Evolutionary conservation across 2,329 filamentous ascomycete genomes (phyloP).

Genomic region (Dothideomycetes sp.): DNA sequence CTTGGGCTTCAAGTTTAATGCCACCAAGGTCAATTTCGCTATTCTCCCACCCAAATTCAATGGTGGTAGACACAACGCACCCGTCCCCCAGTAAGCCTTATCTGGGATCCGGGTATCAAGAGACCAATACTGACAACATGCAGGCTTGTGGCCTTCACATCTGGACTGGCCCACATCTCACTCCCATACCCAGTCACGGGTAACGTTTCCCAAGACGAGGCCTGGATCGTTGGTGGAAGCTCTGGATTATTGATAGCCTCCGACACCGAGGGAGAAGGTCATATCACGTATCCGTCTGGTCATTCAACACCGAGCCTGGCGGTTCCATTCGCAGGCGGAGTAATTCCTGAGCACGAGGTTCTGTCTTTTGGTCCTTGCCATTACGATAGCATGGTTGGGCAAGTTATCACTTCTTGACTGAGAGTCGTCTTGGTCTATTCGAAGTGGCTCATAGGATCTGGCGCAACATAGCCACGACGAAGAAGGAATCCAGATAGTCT

Average conservation of each 20-base stretch:
- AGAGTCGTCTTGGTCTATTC: conserved; percentile 18
- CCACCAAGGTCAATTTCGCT: conserved; percentile 23
- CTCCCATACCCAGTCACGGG: conserved; percentile 20
- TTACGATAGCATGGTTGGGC: conserved; percentile 8
- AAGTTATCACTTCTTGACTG: background rate
- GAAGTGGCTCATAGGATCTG: conserved; percentile 30
- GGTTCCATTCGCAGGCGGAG: conserved; percentile 23
- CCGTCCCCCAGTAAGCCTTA: conserved; percentile 22
- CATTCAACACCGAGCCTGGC: conserved; percentile 23
- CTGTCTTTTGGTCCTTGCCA: conserved; percentile 12
- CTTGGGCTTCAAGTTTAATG: conserved; percentile 20
- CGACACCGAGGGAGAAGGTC: conserved; percentile 26
- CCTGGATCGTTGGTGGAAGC: conserved; percentile 27
- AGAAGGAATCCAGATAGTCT: conserved; percentile 33
- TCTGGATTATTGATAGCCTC: conserved; percentile 26
- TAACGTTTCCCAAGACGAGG: conserved; percentile 15
- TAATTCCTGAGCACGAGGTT: conserved; percentile 10
- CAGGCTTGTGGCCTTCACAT: conserved; percentile 26
- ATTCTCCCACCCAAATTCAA: conserved; percentile 27
- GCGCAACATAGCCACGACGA: conserved; percentile 34
- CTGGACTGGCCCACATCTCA: conserved; percentile 27
- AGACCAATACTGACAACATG: conserved; percentile 1
- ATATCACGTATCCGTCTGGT: conserved; percentile 28
- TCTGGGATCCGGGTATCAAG: background rate
- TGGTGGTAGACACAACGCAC: conserved; percentile 28